Base-by-base conservation (phyloP, 257 asterid genomes). In the Primulina eburnea region DNA sequence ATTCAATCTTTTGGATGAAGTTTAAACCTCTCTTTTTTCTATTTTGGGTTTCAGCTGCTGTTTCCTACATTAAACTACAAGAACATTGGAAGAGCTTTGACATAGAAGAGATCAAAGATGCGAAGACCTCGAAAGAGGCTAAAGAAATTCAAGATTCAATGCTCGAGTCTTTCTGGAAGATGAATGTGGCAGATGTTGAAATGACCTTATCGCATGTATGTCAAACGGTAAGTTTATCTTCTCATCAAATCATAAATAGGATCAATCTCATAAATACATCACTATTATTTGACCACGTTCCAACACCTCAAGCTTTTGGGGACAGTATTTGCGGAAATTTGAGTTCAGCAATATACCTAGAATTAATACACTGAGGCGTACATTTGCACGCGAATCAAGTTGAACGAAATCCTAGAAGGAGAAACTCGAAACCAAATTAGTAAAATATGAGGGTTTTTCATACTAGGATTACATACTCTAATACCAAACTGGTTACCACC, bases 101-200 rank as follows among this genome's bases (percentile, higher is more conserved):
- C 17, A 81, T 76, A 72, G 88, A 83, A 66, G 81, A 84, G 81
- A 73, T 62, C 60, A 83, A 82, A 64, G 88, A 87, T 40, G 92
- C 84, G 81, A 76, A 71, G 47, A 76, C 83, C 4, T 34, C 73
- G 66, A 88, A 87, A 81, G 76, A 75, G 59, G 79, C 82, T 12
- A 88, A 84, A 73, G 83, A 85, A 32, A 83, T 89, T 82, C 84
- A 86, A 73, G 90, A 85, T 29, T 83, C 78, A 2, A 83, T 89
- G 74, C 73, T 91, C 34, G 76, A 86, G 72, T 87, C 93, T 66
- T 89, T 91, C 68, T 91, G 96, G 96, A 83, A 82, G 71, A 86
- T 89, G 75, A 91, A 91, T 26, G 91, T 89, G 57, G 85, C 80
- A n/a, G 97, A 91, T 78, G 89, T 89, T n/a, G 97, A 91, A 72